phyloP scores from a whole-genome alignment of 805 yeast species.

The Schizosaccharomyces osmophilus region DNA sequence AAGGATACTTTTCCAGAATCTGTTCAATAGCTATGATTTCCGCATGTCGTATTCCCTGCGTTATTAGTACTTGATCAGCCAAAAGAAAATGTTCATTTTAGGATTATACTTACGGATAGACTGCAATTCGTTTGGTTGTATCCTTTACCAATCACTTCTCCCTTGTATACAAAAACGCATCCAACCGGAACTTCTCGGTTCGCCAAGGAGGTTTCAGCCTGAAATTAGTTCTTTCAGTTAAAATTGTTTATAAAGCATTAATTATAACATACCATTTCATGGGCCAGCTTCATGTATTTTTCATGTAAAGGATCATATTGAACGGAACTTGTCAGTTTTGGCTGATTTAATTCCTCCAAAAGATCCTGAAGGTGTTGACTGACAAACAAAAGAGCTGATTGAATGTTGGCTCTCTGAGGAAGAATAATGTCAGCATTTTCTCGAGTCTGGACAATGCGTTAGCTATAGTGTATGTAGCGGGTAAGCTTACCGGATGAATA shows the following conservation, averaged over 20 bases:
- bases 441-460: not conserved
- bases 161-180: constrained; percentile 37
- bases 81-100: not conserved
- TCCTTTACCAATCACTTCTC: constrained; percentile 42
- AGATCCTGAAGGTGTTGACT: not conserved
- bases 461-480: not conserved
- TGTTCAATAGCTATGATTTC: constrained; percentile 60
- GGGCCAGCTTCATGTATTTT: not conserved
- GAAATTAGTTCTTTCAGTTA: not conserved
- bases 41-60: constrained; percentile 64
- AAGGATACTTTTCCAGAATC: constrained; percentile 18
- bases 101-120: constrained; percentile 20
- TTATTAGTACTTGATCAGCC: not conserved
- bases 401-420: not conserved
- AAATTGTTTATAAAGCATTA: not conserved
- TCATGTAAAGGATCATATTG: not conserved
- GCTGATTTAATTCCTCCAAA: not conserved
- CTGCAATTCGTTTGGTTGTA: constrained; percentile 71
- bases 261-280: not conserved
- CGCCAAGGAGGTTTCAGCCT: constrained; percentile 38
- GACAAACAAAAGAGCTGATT: not conserved
- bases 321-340: not conserved
- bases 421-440: not conserved
- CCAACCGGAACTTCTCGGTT: constrained; percentile 70
- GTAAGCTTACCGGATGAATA: not conserved